Evolutionary conservation across 2,329 filamentous ascomycete species (phyloP), one percentile per base, ranked within the genome.

Genomic region (Aureobasidium sp.): DNA sequence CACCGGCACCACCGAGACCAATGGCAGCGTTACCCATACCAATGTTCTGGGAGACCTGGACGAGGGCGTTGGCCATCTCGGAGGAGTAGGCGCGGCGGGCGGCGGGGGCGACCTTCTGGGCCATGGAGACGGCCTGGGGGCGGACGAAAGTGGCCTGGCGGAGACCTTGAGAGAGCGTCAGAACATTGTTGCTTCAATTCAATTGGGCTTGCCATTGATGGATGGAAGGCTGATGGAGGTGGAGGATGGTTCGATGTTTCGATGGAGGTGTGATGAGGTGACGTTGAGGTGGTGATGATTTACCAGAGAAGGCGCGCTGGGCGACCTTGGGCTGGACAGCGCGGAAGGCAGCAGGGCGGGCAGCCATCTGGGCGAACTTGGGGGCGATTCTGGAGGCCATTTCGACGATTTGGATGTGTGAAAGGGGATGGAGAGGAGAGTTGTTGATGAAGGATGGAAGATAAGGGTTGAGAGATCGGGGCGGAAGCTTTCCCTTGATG

Each of bases 21-120:
- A 95, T 91, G 82, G 90, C 90, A 75, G 90, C 90, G 72, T 87
- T 83, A 80, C 89, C 89, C 88, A 91, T 91, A 85, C 89, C 89
- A 75, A 91, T 78, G 87, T 91, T 91, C 86, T 91, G 89, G 80
- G 89, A 91, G 81, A 90, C 88, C 84, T 91, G 88, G 78, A 92
- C 89, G 83, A 92, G 87, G 79, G 89, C 89, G 78, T 88, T 84
- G 81, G 89, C 88, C 79, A 92, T 89, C 86, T 92, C 89, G 75
- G 89, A 91, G 75, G 87, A 90, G 87, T 91, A 92, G 77, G 86
- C 84, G 76, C 88, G 88, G 66, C 68, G 71, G 57, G 65, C 62
- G 78, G 84, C 85, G 76, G 83, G 80, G 47, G 58, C 52, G 75
- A 80, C 75, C 68, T 76, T 72, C 77, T 82, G 78, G 70, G 72